Evolutionary conservation across 2,329 filamentous ascomycete species (phyloP), one percentile per base, ranked within the genome.

Genomic region (Ambrosiella xylebori): DNA sequence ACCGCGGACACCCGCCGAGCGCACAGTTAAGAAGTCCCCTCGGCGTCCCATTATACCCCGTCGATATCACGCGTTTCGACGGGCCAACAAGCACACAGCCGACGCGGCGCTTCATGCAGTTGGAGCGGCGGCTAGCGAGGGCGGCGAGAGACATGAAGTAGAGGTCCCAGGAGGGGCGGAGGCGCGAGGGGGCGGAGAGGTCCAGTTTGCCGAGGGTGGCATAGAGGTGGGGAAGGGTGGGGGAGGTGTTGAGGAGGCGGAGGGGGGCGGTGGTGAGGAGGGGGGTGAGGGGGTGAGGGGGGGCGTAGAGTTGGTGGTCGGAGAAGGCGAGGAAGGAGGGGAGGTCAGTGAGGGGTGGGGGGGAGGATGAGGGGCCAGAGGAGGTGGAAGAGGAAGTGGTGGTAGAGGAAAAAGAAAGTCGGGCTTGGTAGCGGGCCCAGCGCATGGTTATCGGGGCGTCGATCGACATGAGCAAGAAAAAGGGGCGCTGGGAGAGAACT

Each of bases 111-210:
- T 97, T 96, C 93, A 98, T 98, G 74, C 93, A 98, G 70, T 98
- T 98, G 67, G 84, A 88, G 63, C 93, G 80, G 64, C 88, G 85
- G 0, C 91, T 87, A 7, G 93, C 93, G 53, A 98, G 80, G 39
- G 86, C 88, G 4, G 93, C 90, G n/a, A 98, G 76, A 45, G 87
- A 82, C 93, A 98, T 98, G 68, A 98, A 98, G 73, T 98, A 98
- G 65, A 86, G 84, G 70, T 98, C 93, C 93, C 93, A 98, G 54
- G 81, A 84, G 0, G 93, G 93, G 1, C 93, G 82, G 40, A 98
- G 76, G 1, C 93, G 84, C 64, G 86, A 79, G 39, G 84, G 78
- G 65, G 93, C 83, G 1, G 85, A 77, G 35, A 98, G 79, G 67
- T 95, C 80, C 7, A 96, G 77, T 52, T 80, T 78, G 54, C 79